phyloP scores from a whole-genome alignment of 257 asterid genomes.

The Solanum chmielewskii region DNA sequence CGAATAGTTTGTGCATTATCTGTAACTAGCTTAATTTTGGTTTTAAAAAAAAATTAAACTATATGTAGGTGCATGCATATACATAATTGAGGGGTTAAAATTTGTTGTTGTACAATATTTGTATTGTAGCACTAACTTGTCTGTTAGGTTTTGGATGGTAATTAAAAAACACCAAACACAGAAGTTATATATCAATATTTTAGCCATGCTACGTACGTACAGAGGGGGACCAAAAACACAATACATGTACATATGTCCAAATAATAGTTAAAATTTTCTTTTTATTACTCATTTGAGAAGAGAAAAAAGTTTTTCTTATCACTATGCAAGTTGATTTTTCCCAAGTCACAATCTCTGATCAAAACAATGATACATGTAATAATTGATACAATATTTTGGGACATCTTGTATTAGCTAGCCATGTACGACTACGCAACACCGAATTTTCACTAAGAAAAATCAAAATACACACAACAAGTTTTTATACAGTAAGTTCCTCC shows the following conservation, averaged over 20 bases:
- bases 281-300: neutral
- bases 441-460: neutral
- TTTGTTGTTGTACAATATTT: neutral
- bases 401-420: neutral
- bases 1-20: neutral
- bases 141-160: neutral
- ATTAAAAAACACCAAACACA: neutral
- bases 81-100: neutral
- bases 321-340: slow-evolving; percentile 12
- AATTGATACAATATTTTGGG: slow-evolving; percentile 7
- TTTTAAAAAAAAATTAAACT: neutral
- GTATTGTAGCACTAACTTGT: neutral
- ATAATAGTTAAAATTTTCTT: neutral
- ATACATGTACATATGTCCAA: neutral
- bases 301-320: neutral
- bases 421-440: neutral
- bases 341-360: slow-evolving; percentile 19
- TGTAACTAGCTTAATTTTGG: neutral
- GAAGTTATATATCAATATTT: neutral
- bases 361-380: slow-evolving; percentile 23
- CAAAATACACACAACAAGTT: neutral
- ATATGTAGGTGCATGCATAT: neutral
- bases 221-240: neutral
- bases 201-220: neutral
- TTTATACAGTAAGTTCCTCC: neutral